Evolutionary conservation across 2,329 filamentous ascomycete species (phyloP).

Genomic region (Teratosphaeria gauchensis): DNA sequence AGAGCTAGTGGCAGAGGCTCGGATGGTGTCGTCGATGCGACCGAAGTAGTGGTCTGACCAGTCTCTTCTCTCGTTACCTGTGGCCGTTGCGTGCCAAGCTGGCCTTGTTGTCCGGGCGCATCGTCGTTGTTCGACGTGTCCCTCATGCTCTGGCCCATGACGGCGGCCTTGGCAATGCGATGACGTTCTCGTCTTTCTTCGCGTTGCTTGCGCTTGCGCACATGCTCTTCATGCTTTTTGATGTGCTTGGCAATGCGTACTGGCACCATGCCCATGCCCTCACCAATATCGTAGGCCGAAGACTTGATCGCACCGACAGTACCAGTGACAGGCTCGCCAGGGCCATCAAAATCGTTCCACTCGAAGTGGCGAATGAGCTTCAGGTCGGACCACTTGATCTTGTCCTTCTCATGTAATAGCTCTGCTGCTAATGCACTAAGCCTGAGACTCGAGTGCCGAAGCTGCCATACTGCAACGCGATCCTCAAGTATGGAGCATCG

Average conservation of each 20-base stretch:
- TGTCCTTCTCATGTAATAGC: constrained; percentile 51
- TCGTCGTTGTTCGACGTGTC: constrained; percentile 1
- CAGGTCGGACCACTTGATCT: constrained; percentile 53
- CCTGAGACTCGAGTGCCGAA: constrained; percentile 51
- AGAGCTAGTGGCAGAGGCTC: constrained; percentile 21
- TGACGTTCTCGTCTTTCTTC: constrained; percentile 21
- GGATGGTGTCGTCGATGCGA: constrained; percentile 18
- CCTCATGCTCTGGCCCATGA: constrained; percentile 1
- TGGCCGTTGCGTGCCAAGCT: constrained; percentile 9
- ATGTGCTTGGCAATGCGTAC: constrained; percentile 50
- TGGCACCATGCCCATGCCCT: constrained; percentile 56
- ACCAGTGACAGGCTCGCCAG: constrained; percentile 63
- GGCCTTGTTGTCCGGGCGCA: background rate
- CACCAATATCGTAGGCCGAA: constrained; percentile 48
- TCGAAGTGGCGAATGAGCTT: constrained; percentile 57
- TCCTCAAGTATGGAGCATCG: constrained; percentile 57
- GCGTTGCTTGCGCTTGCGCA: constrained; percentile 36
- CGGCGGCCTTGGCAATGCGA: constrained; percentile 12
- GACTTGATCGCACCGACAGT: constrained; percentile 52
- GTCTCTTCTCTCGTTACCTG: constrained; percentile 13
- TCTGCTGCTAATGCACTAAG: constrained; percentile 57
- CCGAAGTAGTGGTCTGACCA: constrained; percentile 15
- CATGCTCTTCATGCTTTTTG: constrained; percentile 44
- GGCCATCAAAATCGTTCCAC: constrained; percentile 70
- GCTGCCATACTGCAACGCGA: constrained; percentile 54